phyloP scores from a whole-genome alignment of 495 filamentous ascomycete genomes.

The Diplogelasinospora grovesii region DNA sequence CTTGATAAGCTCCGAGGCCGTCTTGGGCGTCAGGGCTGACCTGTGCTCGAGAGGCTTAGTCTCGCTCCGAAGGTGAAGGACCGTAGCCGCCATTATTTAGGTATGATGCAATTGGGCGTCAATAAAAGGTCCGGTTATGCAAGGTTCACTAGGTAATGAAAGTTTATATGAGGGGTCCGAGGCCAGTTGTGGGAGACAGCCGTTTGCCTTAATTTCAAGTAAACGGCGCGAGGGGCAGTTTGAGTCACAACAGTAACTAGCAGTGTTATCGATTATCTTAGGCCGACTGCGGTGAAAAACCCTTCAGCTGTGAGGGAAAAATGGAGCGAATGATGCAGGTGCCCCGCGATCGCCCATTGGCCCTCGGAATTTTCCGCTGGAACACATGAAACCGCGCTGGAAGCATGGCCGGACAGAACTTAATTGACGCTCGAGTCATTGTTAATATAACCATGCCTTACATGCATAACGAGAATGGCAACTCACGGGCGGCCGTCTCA shows the following conservation, averaged over 20 bases:
- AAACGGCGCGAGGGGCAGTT: background rate
- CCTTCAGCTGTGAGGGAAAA: conserved; percentile 9
- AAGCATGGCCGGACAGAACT: too few relatives aligned
- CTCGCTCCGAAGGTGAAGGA: conserved; percentile 41
- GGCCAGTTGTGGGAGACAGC: too few relatives aligned
- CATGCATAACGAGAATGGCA: too few relatives aligned
- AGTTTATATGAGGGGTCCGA: too few relatives aligned
- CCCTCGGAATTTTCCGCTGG: background rate
- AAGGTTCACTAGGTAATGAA: too few relatives aligned
- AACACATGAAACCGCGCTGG: too few relatives aligned
- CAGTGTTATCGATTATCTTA: background rate
- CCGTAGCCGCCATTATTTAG: conserved; percentile 30
- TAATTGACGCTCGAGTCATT: too few relatives aligned
- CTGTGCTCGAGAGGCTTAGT: conserved; percentile 54
- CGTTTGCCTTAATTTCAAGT: too few relatives aligned
- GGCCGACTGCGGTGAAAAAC: conserved; percentile 18
- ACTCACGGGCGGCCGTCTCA: too few relatives aligned
- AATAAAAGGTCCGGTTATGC: too few relatives aligned
- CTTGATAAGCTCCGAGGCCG: conserved; percentile 69
- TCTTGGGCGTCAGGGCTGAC: conserved; percentile 51
- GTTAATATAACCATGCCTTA: too few relatives aligned
- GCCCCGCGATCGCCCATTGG: conserved; percentile 9
- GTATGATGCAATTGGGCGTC: too few relatives aligned
- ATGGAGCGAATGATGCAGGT: conserved; percentile 3
- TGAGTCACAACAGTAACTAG: conserved; percentile 12